These are phyloP conservation scores for Eudorina sp. DNA, from an alignment of 139 green algal species.

Conservation along the genomic window DNA sequence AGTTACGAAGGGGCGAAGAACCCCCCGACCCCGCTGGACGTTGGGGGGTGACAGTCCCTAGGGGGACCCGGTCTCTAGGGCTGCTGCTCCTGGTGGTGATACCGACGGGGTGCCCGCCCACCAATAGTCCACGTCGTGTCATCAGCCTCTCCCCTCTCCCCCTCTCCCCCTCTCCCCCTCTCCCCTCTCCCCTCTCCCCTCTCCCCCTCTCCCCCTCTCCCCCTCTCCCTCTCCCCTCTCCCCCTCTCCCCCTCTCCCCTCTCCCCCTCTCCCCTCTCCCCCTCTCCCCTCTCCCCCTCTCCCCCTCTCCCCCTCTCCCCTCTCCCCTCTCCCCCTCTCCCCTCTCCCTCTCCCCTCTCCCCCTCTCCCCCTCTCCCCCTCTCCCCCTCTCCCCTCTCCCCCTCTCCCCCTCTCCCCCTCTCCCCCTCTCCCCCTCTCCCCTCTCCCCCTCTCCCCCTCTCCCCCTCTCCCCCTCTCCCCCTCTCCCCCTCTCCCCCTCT, in stretches of 20 bases:
- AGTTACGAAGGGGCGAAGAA: too few relatives aligned
- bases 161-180: too few relatives aligned
- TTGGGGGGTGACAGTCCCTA: too few relatives aligned
- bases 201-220: too few relatives aligned
- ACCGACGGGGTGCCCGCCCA: too few relatives aligned
- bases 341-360: neutral
- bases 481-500: neutral
- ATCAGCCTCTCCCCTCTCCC: too few relatives aligned
- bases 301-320: neutral
- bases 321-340: neutral
- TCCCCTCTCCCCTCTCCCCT: too few relatives aligned
- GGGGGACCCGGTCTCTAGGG: too few relatives aligned
- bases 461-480: neutral
- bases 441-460: neutral
- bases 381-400: neutral
- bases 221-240: neutral
- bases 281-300: neutral
- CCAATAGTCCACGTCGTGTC: too few relatives aligned
- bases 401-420: neutral
- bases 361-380: neutral
- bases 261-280: neutral
- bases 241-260: neutral
- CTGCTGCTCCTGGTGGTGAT: too few relatives aligned
- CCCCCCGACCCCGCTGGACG: too few relatives aligned
- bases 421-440: neutral